Percentiles rank a stretch among this genome's conserved stretches.
These are phyloP conservation scores for Houttuynia cordata DNA, from an alignment of 164 flowering plant species.

Conservation along the genomic window DNA sequence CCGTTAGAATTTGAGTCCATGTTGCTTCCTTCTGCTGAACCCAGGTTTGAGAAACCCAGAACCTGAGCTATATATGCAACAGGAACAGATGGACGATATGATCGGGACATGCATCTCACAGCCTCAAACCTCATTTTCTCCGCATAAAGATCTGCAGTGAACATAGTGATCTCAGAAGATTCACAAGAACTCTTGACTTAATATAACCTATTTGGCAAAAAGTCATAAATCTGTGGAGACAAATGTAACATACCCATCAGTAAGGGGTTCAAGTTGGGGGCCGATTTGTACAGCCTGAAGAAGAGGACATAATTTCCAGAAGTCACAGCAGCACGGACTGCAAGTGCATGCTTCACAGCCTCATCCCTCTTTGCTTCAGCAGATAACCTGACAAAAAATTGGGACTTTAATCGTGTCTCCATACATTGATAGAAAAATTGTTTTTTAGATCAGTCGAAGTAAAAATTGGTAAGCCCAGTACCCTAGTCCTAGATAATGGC, in stretches of 20 bases:
- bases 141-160: slow-evolving; percentile 62
- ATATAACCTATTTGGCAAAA: neutral
- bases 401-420: neutral
- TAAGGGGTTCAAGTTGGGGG: slow-evolving; percentile 67
- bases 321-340: slow-evolving; percentile 84
- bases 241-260: slow-evolving; percentile 63
- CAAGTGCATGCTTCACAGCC: slow-evolving; percentile 88
- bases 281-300: slow-evolving; percentile 74
- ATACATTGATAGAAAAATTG: too few species aligned
- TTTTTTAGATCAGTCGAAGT: too few species aligned
- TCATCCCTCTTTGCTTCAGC: slow-evolving; percentile 51
- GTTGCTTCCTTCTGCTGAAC: slow-evolving; percentile 25
- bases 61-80: slow-evolving; percentile 62
- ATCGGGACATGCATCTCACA: slow-evolving; percentile 75
- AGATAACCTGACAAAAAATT: slow-evolving; percentile 47
- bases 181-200: neutral
- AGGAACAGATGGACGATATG: slow-evolving; percentile 87
- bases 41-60: slow-evolving; percentile 47
- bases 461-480: too few species aligned
- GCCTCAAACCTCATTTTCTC: slow-evolving; percentile 94
- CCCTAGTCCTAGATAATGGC: too few species aligned
- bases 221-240: neutral
- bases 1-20: slow-evolving; percentile 43
- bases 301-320: slow-evolving; percentile 81
- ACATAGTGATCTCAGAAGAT: neutral